phyloP scores from a whole-genome alignment of 2,329 filamentous ascomycete genomes.

The Phyllosticta paracitricarpa region DNA sequence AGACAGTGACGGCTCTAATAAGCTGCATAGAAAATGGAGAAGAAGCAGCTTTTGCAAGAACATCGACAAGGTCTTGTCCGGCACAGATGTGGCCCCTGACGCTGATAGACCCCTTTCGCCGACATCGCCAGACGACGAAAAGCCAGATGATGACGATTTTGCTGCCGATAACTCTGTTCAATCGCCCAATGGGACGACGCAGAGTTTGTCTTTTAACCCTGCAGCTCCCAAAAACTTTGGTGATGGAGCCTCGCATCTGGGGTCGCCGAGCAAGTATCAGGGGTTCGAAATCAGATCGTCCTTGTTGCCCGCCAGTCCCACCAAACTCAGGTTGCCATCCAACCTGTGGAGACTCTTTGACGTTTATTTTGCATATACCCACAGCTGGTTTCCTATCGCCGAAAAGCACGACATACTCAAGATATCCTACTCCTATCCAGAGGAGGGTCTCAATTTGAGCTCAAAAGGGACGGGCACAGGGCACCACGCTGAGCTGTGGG shows the following conservation, averaged over 20 bases:
- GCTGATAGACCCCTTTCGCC: constrained; percentile 13
- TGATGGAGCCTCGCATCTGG: background rate
- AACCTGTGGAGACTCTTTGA: constrained; percentile 56
- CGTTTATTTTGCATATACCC: constrained; percentile 64
- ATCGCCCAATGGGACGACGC: background rate
- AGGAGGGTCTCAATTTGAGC: constrained; percentile 28
- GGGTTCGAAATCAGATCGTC: background rate
- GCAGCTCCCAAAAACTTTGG: background rate
- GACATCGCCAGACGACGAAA: constrained; percentile 9
- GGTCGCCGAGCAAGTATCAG: background rate
- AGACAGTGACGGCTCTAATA: constrained; percentile 43
- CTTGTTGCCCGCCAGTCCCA: background rate
- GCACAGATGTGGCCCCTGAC: constrained; percentile 17
- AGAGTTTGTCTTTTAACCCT: background rate
- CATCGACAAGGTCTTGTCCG: constrained; percentile 52
- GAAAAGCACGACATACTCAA: constrained; percentile 55
- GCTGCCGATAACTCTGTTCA: background rate
- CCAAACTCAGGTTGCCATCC: constrained; percentile 34
- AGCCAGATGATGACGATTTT: constrained; percentile 3
- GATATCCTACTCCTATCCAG: constrained; percentile 45
- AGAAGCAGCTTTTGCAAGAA: constrained; percentile 52
- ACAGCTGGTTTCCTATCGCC: constrained; percentile 66
- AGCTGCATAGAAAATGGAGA: constrained; percentile 52
- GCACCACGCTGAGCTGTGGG: constrained; percentile 37
- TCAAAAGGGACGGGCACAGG: constrained; percentile 20